Conservation (phyloP, 164 flowering plant species). For the Piper longum region DNA sequence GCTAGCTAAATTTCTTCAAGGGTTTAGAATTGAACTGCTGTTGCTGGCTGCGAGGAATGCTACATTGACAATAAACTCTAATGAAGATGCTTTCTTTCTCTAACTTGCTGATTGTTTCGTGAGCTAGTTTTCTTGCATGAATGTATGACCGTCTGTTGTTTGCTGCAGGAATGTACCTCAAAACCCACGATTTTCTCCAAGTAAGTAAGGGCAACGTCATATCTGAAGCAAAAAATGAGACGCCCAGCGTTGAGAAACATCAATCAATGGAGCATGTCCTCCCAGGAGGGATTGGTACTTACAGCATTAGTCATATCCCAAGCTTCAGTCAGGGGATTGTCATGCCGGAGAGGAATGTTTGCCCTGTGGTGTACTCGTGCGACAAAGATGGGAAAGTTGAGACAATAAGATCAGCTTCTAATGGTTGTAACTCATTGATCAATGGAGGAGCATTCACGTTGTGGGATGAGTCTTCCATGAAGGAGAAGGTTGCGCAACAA, state of each 20-base stretch:
- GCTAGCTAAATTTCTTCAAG: too few species aligned
- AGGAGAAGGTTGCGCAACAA: constrained; percentile 30
- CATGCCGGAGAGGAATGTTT: constrained; percentile 42
- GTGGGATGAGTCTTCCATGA: constrained; percentile 64
- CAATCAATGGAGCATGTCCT: constrained; percentile 56
- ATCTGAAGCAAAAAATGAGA: constrained; percentile 29
- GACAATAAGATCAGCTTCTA: constrained; percentile 12
- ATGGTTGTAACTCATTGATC: constrained; percentile 38
- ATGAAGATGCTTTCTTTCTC: too few species aligned
- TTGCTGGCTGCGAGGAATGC: too few species aligned
- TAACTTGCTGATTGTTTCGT: background rate
- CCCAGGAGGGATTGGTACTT: constrained; percentile 93
- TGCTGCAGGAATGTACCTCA: constrained; percentile 37
- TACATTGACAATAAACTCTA: too few species aligned
- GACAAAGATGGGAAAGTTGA: constrained; percentile 45
- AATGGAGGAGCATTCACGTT: constrained; percentile 62
- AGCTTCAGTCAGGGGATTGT: constrained; percentile 31
- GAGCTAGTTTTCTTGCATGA: background rate
- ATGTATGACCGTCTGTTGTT: background rate
- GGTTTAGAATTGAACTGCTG: too few species aligned
- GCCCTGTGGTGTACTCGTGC: constrained; percentile 24
- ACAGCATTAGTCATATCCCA: constrained; percentile 64
- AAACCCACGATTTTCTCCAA: constrained; percentile 74
- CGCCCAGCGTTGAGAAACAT: constrained; percentile 22
- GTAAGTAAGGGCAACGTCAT: constrained; percentile 26